A percentile compares a stretch with the other conserved stretches of the same genome.
phyloP scores from a whole-genome alignment of 257 asterid species.

The Phtheirospermum japonicum region DNA sequence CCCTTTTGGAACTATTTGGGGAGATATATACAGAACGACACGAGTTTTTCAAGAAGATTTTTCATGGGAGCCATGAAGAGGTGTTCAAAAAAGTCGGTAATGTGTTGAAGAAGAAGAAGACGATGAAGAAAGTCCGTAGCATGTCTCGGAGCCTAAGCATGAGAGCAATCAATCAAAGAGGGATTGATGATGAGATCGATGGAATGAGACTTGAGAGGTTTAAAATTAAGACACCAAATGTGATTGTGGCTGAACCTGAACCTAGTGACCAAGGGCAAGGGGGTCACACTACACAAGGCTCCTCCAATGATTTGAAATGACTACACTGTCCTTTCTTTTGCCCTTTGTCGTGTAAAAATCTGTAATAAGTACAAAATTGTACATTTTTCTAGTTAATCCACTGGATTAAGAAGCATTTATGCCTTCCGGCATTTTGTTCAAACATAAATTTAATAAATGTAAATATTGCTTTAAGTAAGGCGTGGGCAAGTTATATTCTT shows the following conservation, averaged over 20 bases:
- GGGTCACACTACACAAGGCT: too few species aligned
- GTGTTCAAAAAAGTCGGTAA: slow-evolving; percentile 39
- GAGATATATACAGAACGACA: slow-evolving; percentile 38
- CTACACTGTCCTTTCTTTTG: too few species aligned
- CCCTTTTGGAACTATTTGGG: slow-evolving; percentile 41
- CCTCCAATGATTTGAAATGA: slow-evolving; percentile 8
- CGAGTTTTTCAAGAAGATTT: slow-evolving; percentile 42
- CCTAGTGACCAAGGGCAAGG: too few species aligned
- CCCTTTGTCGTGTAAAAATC: too few species aligned
- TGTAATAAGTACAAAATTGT: too few species aligned
- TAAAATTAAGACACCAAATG: slow-evolving; percentile 43
- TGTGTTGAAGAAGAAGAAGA: slow-evolving; percentile 30
- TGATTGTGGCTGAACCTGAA: slow-evolving; percentile 27
- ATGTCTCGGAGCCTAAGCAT: slow-evolving; percentile 49
- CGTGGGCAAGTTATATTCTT: too few species aligned
- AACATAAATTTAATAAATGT: too few species aligned
- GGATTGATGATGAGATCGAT: slow-evolving; percentile 21
- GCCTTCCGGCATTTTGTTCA: too few species aligned
- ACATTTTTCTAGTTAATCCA: too few species aligned
- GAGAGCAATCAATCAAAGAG: slow-evolving; percentile 28
- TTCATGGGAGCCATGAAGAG: slow-evolving; percentile 32
- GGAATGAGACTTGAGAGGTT: slow-evolving; percentile 38
- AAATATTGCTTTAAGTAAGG: too few species aligned
- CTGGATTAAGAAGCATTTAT: too few species aligned
- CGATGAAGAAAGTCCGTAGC: slow-evolving; percentile 28